Conservation (phyloP, 2,329 filamentous ascomycete species). For the Fusarium siculi region DNA sequence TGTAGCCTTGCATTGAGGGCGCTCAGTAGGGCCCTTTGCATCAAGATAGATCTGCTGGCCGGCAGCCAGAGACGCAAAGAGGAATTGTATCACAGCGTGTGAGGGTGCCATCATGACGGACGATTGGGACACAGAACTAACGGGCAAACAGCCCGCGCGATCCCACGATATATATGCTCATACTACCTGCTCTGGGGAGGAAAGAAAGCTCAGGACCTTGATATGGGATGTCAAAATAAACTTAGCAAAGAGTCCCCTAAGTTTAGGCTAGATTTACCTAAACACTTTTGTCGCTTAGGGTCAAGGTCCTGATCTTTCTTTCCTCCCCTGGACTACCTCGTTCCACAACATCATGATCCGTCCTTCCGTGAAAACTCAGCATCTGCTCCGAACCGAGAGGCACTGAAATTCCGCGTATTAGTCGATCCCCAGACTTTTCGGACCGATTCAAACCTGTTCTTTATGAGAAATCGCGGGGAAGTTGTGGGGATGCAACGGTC, state of each 20-base stretch:
- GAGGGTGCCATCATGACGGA: conserved; percentile 24
- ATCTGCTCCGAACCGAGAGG: background rate
- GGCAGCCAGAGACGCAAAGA: conserved; percentile 33
- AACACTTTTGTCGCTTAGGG: too few species aligned
- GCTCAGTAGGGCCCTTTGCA: conserved; percentile 43
- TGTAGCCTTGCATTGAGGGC: conserved; percentile 40
- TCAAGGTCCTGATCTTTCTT: too few species aligned
- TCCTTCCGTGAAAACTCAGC: background rate
- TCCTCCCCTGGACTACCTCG: too few species aligned
- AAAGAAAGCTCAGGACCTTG: too few species aligned
- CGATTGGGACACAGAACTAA: background rate
- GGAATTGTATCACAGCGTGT: conserved; percentile 23
- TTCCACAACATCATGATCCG: background rate
- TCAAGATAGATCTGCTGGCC: conserved; percentile 45
- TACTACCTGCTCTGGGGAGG: too few species aligned
- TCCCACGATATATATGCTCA: conserved; percentile 10
- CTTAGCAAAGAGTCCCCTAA: too few species aligned
- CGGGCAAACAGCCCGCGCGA: background rate
- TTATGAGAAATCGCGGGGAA: conserved; percentile 24
- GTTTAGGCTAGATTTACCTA: too few species aligned
- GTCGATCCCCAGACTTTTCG: conserved; percentile 13
- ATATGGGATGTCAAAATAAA: too few species aligned
- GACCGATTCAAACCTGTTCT: conserved; percentile 28
- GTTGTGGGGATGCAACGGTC: conserved; percentile 26
- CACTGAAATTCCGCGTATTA: background rate